These are phyloP conservation scores for Aspergillus japonicus DNA, from an alignment of 2,329 filamentous ascomycete species.

Conservation along the genomic window DNA sequence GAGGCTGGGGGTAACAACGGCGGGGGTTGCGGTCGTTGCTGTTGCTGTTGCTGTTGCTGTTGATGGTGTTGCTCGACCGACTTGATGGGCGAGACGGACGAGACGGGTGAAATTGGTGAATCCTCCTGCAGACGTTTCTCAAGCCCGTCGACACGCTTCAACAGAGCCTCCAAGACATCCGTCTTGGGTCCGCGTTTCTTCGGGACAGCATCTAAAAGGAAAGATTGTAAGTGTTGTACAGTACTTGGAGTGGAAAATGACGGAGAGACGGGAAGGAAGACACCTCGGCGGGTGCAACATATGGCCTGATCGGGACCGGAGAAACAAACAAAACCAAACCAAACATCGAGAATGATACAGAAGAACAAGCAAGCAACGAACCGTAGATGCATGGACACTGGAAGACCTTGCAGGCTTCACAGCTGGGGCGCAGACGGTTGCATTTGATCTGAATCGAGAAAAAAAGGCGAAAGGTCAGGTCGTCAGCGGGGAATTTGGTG, in stretches of 20 bases:
- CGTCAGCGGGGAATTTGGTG: constrained; percentile 1
- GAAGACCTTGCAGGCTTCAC: constrained; percentile 86
- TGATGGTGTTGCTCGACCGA: constrained; percentile 7
- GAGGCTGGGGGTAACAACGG: constrained; percentile 16
- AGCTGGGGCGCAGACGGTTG: constrained; percentile 78
- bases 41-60: constrained; percentile 11
- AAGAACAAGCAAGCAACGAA: constrained; percentile 44
- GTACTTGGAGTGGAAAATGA: neutral
- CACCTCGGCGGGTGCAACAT: neutral
- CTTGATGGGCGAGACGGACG: constrained; percentile 46
- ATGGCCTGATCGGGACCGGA: neutral
- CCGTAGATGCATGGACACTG: constrained; percentile 86
- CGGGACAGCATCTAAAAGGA: constrained; percentile 67
- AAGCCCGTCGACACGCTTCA: constrained; percentile 82
- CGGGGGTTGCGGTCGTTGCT: constrained; percentile 15
- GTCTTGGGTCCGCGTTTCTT: constrained; percentile 91
- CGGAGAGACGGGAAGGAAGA: neutral
- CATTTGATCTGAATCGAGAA: constrained; percentile 72
- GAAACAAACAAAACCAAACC: neutral
- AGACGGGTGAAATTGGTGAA: constrained; percentile 42
- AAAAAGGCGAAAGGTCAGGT: neutral
- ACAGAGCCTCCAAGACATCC: constrained; percentile 77
- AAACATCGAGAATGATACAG: neutral
- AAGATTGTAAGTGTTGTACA: too few relatives aligned
- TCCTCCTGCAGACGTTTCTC: constrained; percentile 76